Conservation (phyloP, 148 eudicot species). For the Rhododendron williamsianum region DNA sequence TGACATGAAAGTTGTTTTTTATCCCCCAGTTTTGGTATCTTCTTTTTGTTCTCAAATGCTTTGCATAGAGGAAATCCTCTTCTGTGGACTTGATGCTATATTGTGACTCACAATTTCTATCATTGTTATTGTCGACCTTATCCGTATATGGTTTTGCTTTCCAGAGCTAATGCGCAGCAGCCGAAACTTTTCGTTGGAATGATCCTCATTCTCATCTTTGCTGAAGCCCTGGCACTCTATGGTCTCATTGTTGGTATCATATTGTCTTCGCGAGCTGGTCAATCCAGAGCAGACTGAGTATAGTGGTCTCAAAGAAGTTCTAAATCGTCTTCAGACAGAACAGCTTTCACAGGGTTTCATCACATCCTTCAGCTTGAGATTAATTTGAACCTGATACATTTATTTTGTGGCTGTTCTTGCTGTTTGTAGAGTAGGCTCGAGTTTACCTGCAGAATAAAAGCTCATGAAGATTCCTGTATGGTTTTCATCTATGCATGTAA, state of each 20-base stretch:
- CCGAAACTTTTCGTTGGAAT: slow-evolving; percentile 44
- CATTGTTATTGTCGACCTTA: background rate
- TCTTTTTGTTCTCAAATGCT: background rate
- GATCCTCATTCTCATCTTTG: slow-evolving; percentile 46
- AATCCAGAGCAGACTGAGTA: slow-evolving; percentile 42
- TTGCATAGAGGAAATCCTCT: background rate
- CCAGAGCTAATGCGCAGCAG: slow-evolving; percentile 45
- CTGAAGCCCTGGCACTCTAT: slow-evolving; percentile 44
- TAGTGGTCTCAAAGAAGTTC: background rate
- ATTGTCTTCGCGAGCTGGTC: slow-evolving; percentile 46
- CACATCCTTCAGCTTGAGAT: background rate
- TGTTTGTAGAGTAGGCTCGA: slow-evolving; percentile 2
- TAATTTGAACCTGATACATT: background rate
- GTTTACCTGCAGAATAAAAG: slow-evolving; percentile 10
- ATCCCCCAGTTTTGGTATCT: background rate
- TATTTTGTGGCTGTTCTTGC: background rate
- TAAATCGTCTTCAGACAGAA: background rate
- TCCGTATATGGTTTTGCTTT: slow-evolving; percentile 9
- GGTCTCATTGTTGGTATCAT: slow-evolving; percentile 46
- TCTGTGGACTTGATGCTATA: background rate
- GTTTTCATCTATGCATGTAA: background rate
- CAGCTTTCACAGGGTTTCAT: background rate
- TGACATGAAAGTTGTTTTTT: too few relatives aligned
- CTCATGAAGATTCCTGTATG: background rate
- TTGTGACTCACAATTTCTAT: background rate